Base-by-base conservation (phyloP, 495 filamentous ascomycete species). In the Podospora conica region DNA sequence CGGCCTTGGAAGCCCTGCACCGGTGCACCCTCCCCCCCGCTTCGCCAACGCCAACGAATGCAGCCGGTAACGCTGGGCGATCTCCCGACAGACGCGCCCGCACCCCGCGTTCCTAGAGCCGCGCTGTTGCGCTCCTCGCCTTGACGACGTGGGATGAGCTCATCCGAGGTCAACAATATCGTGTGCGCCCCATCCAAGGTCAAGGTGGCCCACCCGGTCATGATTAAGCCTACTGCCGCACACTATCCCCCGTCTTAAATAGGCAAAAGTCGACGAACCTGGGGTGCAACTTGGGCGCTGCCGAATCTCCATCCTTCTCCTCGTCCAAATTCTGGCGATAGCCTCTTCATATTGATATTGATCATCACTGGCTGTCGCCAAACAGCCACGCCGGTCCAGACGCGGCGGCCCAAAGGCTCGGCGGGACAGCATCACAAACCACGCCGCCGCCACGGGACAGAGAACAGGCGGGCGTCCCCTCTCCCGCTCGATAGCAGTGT, bases 221-320 rank as follows among this genome's bases (percentile, higher is more conserved):
- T 33, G 31, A 71, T 72, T 72, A 33, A 72, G 70, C 70, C 70
- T 72, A 65, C 65, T 69, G 63, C 68, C 71, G 66, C 64, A 63
- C 67, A 69, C 69, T 68, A 67, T 70, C 61, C 48, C 57, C 65
- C 59, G 55, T 33, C 59, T 58, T 53, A 65, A 68, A 70, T 70
- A 72, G 72, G 69, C 72, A 74, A 58, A 74, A 74, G 68, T 55
- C 67, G 55, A 57, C 27, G 53, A 48, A 65, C 61, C 64, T 67
- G 65, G 64, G 40, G 63, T 56, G 64, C 29, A 57, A 58, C 61
- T 21, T 27, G 54, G 1, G 53, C 40, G 60, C 60, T 70, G 66
- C 66, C 66, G 67, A 40, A 25, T 55, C 60, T 60, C 48, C 61
- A n/a, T 28, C 33, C 25, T 57, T 54, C 65, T 60, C 31, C 57